Conservation (phyloP, 2,329 filamentous ascomycete species). For the Berkeleyomyces basicola region DNA sequence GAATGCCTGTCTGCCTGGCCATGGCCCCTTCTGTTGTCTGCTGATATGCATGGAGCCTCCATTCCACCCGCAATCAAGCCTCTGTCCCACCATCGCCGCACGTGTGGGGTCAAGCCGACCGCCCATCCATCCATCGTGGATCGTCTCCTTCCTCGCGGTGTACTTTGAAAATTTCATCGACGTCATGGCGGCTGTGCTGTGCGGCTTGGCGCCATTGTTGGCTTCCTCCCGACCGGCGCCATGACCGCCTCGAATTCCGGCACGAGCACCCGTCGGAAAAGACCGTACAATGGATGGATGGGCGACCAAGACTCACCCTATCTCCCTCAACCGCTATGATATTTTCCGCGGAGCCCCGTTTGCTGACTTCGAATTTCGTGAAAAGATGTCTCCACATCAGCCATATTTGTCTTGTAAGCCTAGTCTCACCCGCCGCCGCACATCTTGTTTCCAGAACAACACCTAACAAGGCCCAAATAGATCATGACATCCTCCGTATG, state of each 20-base stretch:
- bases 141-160: neutral
- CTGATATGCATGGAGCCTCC: neutral
- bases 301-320: neutral
- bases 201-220: too few relatives aligned
- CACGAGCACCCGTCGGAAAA: neutral
- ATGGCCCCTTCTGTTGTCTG: neutral
- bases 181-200: neutral
- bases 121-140: neutral
- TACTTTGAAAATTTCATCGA: neutral
- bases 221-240: too few relatives aligned
- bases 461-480: constrained; percentile 15
- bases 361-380: neutral
- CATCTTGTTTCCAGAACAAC: neutral
- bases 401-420: constrained; percentile 31
- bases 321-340: neutral
- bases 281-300: neutral
- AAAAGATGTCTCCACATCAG: constrained; percentile 23
- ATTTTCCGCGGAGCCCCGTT: neutral
- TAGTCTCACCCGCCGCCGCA: neutral
- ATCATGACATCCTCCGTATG: constrained; percentile 24
- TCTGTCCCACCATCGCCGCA: neutral
- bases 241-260: too few relatives aligned
- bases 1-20: neutral
- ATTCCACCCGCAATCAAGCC: neutral
- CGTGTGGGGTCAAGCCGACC: neutral